Conservation (phyloP, 106 monocot species). For the Dioscorea zingiberensis region DNA sequence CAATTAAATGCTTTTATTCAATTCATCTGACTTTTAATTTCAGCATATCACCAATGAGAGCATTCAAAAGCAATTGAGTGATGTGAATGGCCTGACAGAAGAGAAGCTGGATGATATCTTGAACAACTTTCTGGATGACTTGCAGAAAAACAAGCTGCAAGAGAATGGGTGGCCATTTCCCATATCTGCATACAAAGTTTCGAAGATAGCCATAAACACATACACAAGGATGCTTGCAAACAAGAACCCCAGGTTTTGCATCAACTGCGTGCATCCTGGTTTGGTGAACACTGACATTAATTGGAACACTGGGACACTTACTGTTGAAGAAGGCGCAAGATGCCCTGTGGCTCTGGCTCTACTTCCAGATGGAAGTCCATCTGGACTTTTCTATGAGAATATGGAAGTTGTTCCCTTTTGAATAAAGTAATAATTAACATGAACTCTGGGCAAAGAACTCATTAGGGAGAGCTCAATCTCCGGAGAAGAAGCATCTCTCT, state of each 20-base stretch:
- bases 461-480: too few relatives aligned
- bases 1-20: too few relatives aligned
- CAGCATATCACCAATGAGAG: slow-evolving; percentile 13
- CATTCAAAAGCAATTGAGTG: slow-evolving; percentile 4
- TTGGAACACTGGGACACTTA: slow-evolving; percentile 6
- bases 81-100: slow-evolving; percentile 11
- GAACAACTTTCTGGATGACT: slow-evolving; percentile 9
- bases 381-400: slow-evolving; percentile 17
- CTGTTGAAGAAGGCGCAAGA: slow-evolving; percentile 26
- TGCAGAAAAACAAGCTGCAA: too few relatives aligned
- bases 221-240: slow-evolving; percentile 35
- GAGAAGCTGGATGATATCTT: slow-evolving; percentile 16
- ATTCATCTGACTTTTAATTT: too few relatives aligned
- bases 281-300: slow-evolving; percentile 33
- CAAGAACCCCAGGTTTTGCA: slow-evolving; percentile 5
- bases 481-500: too few relatives aligned
- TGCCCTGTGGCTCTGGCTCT: slow-evolving; percentile 27
- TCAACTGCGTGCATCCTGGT: slow-evolving; percentile 27
- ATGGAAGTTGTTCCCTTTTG: not conserved
- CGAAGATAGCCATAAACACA: slow-evolving; percentile 15
- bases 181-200: slow-evolving; percentile 18
- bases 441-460: too few relatives aligned
- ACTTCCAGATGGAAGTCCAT: slow-evolving; percentile 1
- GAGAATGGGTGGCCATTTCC: slow-evolving; percentile 19
- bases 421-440: too few relatives aligned